Evolutionary conservation across 2,329 filamentous ascomycete species (phyloP), one percentile per base, ranked within the genome.

Genomic region (Albophoma yamanashiensis): DNA sequence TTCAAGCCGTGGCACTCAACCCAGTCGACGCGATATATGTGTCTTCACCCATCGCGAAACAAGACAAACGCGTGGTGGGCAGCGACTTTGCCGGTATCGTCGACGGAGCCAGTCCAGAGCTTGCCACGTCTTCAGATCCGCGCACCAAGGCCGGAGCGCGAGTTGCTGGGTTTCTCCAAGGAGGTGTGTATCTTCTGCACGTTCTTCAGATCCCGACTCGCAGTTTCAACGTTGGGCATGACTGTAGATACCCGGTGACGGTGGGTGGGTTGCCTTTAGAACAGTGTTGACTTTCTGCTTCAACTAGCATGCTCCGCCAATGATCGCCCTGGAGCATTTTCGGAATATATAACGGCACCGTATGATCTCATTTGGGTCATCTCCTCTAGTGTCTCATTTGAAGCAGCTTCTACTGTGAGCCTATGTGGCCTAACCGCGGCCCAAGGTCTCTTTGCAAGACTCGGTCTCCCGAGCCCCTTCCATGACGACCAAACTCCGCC

Each of bases 341-440:
- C 77, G 1, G 76, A 80, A 58, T 77, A 73, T 56, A 60, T 77
- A 12, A 64, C 60, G 0, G 60, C 68, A 0, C 67, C 69, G 0
- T 69, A 66, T 45, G 75, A 78, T 45, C 67, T 79, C 0, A 65
- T 74, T 1, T 78, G 76, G 73, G 63, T 60, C 1, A 60, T 78
- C 0, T 74, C 76, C 0, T 66, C 68, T 0, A 20, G 27, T 1
- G 39, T 78, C n/a, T 61, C 66, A 0, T 61, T 71, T 2, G 73
- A 77, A 53, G 66, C 70, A n/a, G 77, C 76, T 1, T 71, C 75
- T 0, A 65, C 70, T 0, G 67, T 78, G 2, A 77, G 72, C 57
- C 64, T 78, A 57, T 77, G 75, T 17, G 75, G 68, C 5, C 60
- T 79, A 20, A 79, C 76, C 0, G 76, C 75, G 3, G 76, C 76